A percentile compares a stretch with the other conserved stretches of the same genome.
Conservation (phyloP, 225 moss, liverwort and hornwort genomes). For the Ulota crispa region DNA sequence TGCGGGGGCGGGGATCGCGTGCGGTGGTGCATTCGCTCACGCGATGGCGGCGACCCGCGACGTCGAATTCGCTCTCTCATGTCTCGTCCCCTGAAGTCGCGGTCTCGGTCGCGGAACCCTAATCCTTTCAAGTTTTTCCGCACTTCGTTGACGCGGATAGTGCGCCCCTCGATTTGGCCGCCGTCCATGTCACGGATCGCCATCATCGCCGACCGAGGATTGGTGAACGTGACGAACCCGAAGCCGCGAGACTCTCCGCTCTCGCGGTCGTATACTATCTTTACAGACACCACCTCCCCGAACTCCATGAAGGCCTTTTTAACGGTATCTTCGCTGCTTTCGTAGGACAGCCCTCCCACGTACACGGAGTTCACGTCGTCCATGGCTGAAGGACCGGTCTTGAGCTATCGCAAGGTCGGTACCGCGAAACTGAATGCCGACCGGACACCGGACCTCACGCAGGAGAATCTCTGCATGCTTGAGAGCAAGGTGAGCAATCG, state of each 20-base stretch:
- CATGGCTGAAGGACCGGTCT: constrained; percentile 30
- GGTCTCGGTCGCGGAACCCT: constrained; percentile 72
- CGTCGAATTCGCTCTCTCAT: constrained; percentile 62
- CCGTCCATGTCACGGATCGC: constrained; percentile 96
- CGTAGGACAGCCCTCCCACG: constrained; percentile 59
- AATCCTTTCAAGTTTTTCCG: constrained; percentile 75
- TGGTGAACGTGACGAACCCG: constrained; percentile 93
- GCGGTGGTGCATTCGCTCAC: constrained; percentile 60
- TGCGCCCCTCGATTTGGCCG: constrained; percentile 84
- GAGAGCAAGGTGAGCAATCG: constrained; percentile 22
- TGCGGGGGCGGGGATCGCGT: constrained; percentile 56
- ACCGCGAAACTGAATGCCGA: background rate
- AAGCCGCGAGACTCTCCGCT: constrained; percentile 96
- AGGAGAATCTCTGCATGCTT: constrained; percentile 47
- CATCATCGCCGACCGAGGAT: constrained; percentile 82
- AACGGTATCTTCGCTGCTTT: constrained; percentile 59
- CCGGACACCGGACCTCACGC: constrained; percentile 19
- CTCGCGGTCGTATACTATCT: constrained; percentile 97
- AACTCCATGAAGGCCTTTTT: constrained; percentile 58
- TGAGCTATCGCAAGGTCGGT: constrained; percentile 7
- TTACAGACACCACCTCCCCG: constrained; percentile 56
- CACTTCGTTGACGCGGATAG: constrained; percentile 94
- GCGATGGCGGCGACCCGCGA: constrained; percentile 64
- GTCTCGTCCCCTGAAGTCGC: constrained; percentile 61
- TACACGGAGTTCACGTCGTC: constrained; percentile 62